Percentiles rank a stretch among this genome's conserved stretches.
Conservation (phyloP, 1,284 basidiomycete species). For the Pascua guehoae region DNA sequence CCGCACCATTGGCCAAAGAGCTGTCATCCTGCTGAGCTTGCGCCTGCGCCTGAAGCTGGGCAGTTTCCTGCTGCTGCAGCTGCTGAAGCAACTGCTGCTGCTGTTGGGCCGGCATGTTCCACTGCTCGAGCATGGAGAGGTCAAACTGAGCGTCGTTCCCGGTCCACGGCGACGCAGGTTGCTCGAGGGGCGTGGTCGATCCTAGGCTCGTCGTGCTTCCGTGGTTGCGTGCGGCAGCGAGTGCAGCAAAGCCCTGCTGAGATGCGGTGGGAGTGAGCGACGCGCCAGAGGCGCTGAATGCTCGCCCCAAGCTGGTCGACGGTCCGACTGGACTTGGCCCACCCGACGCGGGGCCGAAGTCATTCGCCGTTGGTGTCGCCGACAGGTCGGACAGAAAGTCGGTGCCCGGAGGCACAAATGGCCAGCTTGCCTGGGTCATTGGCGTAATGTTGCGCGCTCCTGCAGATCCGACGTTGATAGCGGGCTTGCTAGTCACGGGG, state of each 20-base stretch:
- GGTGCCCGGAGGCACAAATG: neutral
- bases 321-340: too few relatives aligned
- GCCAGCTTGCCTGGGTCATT: neutral
- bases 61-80: neutral
- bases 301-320: neutral
- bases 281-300: constrained; percentile 4
- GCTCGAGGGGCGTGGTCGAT: constrained; percentile 33
- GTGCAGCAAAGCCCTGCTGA: constrained; percentile 2
- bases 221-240: constrained; percentile 7
- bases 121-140: constrained; percentile 1
- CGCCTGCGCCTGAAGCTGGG: too few relatives aligned
- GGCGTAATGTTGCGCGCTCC: too few relatives aligned
- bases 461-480: too few relatives aligned
- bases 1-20: neutral
- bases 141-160: constrained; percentile 4
- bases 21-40: neutral
- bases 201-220: neutral
- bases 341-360: neutral
- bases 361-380: constrained; percentile 9
- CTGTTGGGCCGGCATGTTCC: constrained; percentile 4
- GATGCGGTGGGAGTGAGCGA: constrained; percentile 11
- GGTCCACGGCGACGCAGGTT: constrained; percentile 30
- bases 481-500: too few relatives aligned
- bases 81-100: neutral
- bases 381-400: constrained; percentile 11